Evolutionary conservation across 2,329 filamentous ascomycete genomes (phyloP).

Genomic region (Trichoderma koningii): DNA sequence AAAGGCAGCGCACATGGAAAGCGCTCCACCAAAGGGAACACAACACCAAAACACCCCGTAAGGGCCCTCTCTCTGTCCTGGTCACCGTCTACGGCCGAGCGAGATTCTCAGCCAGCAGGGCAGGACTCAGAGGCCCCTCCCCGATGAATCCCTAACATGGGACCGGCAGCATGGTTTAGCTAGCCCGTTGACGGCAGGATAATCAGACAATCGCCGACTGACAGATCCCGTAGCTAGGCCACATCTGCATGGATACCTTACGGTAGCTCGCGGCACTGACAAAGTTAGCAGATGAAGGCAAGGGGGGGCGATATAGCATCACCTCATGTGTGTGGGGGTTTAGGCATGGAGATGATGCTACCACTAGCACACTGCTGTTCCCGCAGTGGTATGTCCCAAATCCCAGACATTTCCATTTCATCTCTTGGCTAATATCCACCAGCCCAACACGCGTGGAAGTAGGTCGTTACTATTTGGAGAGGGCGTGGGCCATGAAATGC

Average conservation of each 20-base stretch:
- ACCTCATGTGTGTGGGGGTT: constrained; percentile 23
- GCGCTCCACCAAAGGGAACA: constrained; percentile 24
- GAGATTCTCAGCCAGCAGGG: constrained; percentile 27
- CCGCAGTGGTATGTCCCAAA: constrained; percentile 15
- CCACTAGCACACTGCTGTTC: neutral
- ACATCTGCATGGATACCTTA: constrained; percentile 28
- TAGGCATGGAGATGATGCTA: constrained; percentile 24
- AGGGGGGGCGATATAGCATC: constrained; percentile 18
- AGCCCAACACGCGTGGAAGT: constrained; percentile 1
- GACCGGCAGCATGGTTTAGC: constrained; percentile 24
- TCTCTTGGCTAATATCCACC: constrained; percentile 22
- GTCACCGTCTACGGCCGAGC: constrained; percentile 14
- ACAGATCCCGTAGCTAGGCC: constrained; percentile 24
- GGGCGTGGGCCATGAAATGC: constrained; percentile 19
- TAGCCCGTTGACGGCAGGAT: constrained; percentile 18
- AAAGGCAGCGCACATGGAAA: constrained; percentile 24
- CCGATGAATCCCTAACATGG: constrained; percentile 13
- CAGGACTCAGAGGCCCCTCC: constrained; percentile 8
- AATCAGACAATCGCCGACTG: constrained; percentile 23
- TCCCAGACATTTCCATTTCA: constrained; percentile 9
- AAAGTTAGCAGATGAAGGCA: constrained; percentile 22
- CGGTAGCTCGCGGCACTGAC: constrained; percentile 25
- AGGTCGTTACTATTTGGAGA: constrained; percentile 2
- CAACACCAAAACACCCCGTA: constrained; percentile 9
- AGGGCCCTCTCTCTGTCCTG: constrained; percentile 14